Evolutionary conservation across 2,329 filamentous ascomycete genomes (phyloP), one percentile per base, ranked within the genome.

Genomic region (Graphilbum sp.): DNA sequence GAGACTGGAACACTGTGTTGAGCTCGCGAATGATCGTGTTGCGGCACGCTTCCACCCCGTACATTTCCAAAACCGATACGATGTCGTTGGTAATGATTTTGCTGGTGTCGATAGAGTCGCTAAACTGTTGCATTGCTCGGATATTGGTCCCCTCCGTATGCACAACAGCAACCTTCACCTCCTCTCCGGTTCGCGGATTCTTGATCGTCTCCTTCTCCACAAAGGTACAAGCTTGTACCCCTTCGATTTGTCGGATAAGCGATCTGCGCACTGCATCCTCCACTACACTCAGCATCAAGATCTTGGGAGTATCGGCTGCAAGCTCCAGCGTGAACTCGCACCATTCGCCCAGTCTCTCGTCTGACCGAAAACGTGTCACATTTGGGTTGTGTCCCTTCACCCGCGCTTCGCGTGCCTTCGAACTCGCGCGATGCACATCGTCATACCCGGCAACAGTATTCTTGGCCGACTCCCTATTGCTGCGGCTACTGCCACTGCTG

Each of bases 31-130:
- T 80, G 52, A 98, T 96, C 46, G 76, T 83, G 45, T 70, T 76
- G 19, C 92, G 82, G 34, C 83, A 86, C 2, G 90, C 90, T 61
- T 98, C 90, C 5, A 98, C 86, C 47, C 90, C 90, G 55, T 96
- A 98, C 37, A 82, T 69, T 19, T 69, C 64, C 13, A 96, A 73
- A 56, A 96, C 82, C 29, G 86, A 75, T 27, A 78, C 78, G 46
- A 96, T 87, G 50, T 93, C 88, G 63, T 98, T 98, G 46, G 88
- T 95, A 58, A 81, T 76, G 51, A 94, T 78, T 39, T 70, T 73
- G 61, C 94, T 76, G 2, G 85, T 82, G 58, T 95, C 77, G 61
- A 96, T 82, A 54, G 81, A 76, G 51, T 90, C 74, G 49, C 79
- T 72, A 56, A 85, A 90, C 43, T 81, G 76, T 54, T 90, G 86